These are phyloP conservation scores for Ulota crispa DNA, from an alignment of 225 moss, liverwort and hornwort species.

Conservation along the genomic window DNA sequence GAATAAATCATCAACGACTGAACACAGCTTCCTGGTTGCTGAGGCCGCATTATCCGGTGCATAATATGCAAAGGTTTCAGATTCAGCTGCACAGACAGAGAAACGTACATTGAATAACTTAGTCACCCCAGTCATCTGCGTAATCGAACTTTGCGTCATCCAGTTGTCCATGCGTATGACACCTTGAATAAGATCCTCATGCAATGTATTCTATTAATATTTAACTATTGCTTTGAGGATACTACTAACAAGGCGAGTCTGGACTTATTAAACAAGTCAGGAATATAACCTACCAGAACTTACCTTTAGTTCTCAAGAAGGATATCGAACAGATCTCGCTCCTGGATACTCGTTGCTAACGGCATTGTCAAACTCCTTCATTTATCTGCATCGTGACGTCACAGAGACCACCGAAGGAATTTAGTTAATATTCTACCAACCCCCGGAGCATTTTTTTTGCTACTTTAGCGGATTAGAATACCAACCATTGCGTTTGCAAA, in stretches of 20 bases:
- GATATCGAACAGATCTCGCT: neutral
- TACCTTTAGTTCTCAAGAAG: neutral
- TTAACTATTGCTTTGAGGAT: conserved; percentile 1
- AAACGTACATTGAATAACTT: neutral
- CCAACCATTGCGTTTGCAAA: neutral
- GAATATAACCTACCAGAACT: neutral
- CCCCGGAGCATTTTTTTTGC: neutral
- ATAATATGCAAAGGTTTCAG: neutral
- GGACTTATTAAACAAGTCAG: neutral
- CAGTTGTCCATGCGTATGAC: conserved; percentile 2
- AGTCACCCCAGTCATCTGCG: neutral
- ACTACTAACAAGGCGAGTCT: conserved; percentile 2
- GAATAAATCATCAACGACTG: neutral
- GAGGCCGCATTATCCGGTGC: neutral
- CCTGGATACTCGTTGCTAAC: conserved; percentile 10
- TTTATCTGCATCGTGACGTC: conserved; percentile 13
- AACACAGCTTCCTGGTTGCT: neutral
- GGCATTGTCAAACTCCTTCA: conserved; percentile 1
- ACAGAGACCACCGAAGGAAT: neutral
- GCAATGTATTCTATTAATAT: neutral
- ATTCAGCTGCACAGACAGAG: conserved; percentile 1
- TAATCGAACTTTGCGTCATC: neutral
- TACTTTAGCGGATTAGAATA: neutral
- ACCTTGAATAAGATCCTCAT: conserved; percentile 3
- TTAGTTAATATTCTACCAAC: conserved; percentile 14